phyloP scores from a whole-genome alignment of 768 basidiomycete genomes.

The Trametes maxima region DNA sequence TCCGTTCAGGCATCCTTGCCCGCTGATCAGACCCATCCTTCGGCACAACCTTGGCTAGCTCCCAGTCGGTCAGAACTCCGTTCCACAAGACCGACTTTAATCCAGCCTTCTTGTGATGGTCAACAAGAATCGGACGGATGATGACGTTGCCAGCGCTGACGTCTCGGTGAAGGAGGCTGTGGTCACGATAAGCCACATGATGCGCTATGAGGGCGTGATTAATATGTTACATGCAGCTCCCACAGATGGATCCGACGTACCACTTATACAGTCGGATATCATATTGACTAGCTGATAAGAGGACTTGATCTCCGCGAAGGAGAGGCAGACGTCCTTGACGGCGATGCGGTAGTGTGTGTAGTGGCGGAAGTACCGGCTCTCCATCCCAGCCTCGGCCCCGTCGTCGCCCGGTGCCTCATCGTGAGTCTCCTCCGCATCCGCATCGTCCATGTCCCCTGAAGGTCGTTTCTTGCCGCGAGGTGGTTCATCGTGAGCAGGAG shows the following conservation, averaged over 20 bases:
- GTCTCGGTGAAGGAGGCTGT: slow-evolving; percentile 2
- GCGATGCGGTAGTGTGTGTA: slow-evolving; percentile 17
- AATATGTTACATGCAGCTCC: no score
- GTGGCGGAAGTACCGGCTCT: no score
- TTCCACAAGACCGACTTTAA: not conserved
- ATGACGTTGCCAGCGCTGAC: slow-evolving; percentile 7
- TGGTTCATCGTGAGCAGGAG: not conserved
- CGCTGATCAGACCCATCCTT: not conserved
- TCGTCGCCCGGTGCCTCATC: not conserved
- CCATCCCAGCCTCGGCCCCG: no score
- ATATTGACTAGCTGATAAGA: not conserved
- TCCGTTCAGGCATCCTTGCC: not conserved
- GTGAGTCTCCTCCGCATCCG: not conserved
- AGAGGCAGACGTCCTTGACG: slow-evolving; percentile 11
- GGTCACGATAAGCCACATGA: not conserved
- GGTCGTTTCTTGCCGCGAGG: not conserved
- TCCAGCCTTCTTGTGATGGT: no score
- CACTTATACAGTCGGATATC: not conserved
- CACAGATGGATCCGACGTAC: not conserved
- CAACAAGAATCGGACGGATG: not conserved
- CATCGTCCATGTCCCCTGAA: not conserved
- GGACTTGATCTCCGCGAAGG: not conserved
- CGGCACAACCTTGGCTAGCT: not conserved
- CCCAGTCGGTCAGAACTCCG: slow-evolving; percentile 9
- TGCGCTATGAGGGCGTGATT: not conserved